Evolutionary conservation across 228 moss, liverwort and hornwort species (phyloP).

Genomic region (Sphagnum fallax): DNA sequence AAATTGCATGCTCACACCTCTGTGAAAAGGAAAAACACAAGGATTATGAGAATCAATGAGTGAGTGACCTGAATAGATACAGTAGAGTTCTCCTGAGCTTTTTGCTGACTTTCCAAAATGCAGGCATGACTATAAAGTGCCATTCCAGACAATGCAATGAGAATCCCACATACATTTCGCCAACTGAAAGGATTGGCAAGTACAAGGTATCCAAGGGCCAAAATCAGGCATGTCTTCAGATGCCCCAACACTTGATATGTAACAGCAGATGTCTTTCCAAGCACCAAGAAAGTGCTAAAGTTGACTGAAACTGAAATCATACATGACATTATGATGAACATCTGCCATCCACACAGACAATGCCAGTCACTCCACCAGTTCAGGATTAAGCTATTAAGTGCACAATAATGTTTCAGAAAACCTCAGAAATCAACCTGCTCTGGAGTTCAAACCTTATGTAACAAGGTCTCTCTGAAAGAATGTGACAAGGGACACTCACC

Average conservation of each 20-base stretch:
- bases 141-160: slow-evolving; percentile 46
- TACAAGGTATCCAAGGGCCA: slow-evolving; percentile 48
- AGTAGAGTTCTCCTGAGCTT: slow-evolving; percentile 17
- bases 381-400: no score
- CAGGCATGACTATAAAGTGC: slow-evolving; percentile 39
- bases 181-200: slow-evolving; percentile 52
- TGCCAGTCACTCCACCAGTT: background rate
- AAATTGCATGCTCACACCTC: no score
- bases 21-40: background rate
- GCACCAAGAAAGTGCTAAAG: slow-evolving; percentile 58
- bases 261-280: slow-evolving; percentile 56
- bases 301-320: slow-evolving; percentile 55
- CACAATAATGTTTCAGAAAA: no score
- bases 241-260: slow-evolving; percentile 56
- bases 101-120: slow-evolving; percentile 33
- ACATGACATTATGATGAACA: slow-evolving; percentile 42
- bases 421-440: no score
- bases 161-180: slow-evolving; percentile 46
- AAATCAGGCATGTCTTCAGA: slow-evolving; percentile 48
- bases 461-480: no score
- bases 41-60: no score
- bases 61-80: slow-evolving; percentile 6
- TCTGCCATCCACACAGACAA: slow-evolving; percentile 10
- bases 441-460: no score
- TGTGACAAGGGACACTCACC: slow-evolving; percentile 14